phyloP scores from a whole-genome alignment of 2,329 filamentous ascomycete genomes.

The Teratosphaeria destructans region DNA sequence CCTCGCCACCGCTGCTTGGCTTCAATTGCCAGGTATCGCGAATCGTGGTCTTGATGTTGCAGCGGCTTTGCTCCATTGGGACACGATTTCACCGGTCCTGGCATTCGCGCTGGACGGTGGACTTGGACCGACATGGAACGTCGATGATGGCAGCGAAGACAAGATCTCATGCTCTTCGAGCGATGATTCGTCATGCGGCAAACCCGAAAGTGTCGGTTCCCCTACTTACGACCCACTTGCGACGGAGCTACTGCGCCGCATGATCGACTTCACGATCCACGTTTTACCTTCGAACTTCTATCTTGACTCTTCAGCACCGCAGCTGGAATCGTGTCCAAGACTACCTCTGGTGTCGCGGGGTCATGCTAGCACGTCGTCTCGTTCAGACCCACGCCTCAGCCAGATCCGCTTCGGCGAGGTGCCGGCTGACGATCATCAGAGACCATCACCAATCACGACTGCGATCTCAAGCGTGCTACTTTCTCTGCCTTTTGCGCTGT shows the following conservation, averaged over 20 bases:
- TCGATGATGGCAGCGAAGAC: constrained; percentile 21
- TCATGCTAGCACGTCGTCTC: constrained; percentile 25
- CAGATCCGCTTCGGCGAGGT: constrained; percentile 65
- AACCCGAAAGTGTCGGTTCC: constrained; percentile 10
- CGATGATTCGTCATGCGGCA: constrained; percentile 15
- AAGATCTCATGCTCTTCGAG: constrained; percentile 29
- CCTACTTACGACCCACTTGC: constrained; percentile 45
- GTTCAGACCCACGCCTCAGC: constrained; percentile 45
- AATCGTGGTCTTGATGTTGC: constrained; percentile 51
- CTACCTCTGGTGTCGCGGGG: constrained; percentile 26
- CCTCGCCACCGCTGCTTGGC: constrained; percentile 50
- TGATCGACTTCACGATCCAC: constrained; percentile 50
- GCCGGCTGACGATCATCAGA: constrained; percentile 31
- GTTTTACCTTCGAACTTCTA: constrained; percentile 52
- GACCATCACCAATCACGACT: constrained; percentile 30
- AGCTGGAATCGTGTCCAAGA: constrained; percentile 38
- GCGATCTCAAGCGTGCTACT: constrained; percentile 57
- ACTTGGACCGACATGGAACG: constrained; percentile 28
- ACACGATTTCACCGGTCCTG: constrained; percentile 50
- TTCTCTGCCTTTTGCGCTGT: constrained; percentile 57
- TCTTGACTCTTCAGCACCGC: constrained; percentile 42
- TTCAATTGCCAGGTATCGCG: constrained; percentile 46
- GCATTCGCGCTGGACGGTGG: constrained; percentile 47
- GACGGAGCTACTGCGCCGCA: constrained; percentile 43
- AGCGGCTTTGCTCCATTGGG: constrained; percentile 49